phyloP scores from a whole-genome alignment of 2,329 filamentous ascomycete species.

The Sporothrix brunneoviolacea region DNA sequence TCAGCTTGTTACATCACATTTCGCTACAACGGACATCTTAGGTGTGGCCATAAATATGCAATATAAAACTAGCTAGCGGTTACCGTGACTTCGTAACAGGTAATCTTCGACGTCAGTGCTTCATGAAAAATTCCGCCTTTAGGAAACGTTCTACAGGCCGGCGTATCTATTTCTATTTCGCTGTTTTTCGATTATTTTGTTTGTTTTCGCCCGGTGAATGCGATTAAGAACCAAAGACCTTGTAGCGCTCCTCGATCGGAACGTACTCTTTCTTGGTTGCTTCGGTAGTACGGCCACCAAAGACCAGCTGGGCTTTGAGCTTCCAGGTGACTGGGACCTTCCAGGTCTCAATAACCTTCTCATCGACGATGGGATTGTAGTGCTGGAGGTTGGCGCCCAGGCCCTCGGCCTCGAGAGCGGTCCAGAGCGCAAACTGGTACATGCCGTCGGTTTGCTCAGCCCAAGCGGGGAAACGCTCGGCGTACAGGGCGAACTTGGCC shows the following conservation, averaged over 20 bases:
- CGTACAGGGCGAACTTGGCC: conserved; percentile 64
- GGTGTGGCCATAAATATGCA: too few relatives aligned
- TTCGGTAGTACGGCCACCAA: conserved; percentile 57
- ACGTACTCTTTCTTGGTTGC: conserved; percentile 58
- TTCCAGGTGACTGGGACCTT: conserved; percentile 65
- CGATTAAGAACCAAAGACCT: conserved; percentile 52
- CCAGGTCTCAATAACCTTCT: conserved; percentile 63
- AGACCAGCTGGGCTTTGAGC: conserved; percentile 77
- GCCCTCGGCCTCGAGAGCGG: conserved; percentile 73
- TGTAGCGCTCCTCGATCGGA: conserved; percentile 60
- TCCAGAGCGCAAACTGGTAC: conserved; percentile 76
- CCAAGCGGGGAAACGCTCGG: conserved; percentile 74
- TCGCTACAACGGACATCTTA: too few relatives aligned
- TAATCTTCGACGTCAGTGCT: too few relatives aligned
- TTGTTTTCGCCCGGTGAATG: not conserved
- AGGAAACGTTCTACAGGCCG: conserved; percentile 2
- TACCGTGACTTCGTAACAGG: too few relatives aligned
- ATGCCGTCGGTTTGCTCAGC: conserved; percentile 72
- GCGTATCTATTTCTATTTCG: not conserved
- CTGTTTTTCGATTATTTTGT: not conserved
- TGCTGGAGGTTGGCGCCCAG: conserved; percentile 87
- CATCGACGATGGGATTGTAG: conserved; percentile 82
- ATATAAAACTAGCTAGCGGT: too few relatives aligned
- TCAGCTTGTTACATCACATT: too few relatives aligned
- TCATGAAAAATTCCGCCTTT: too few relatives aligned